Evolutionary conservation across 495 filamentous ascomycete species (phyloP).

Genomic region (Aspergillus sparsus): DNA sequence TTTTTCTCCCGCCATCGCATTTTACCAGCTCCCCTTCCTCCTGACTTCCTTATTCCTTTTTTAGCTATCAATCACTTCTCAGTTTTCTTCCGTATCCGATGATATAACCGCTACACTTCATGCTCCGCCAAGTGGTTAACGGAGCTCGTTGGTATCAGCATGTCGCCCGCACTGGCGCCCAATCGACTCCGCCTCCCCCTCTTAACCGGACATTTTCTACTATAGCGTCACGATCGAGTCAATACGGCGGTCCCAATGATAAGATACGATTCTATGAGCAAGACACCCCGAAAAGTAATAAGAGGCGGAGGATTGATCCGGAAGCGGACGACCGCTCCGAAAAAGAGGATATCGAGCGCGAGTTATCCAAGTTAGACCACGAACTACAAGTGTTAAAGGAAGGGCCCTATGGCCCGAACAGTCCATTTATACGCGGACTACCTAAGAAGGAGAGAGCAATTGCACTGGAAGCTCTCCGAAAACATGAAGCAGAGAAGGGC

Average conservation of each 20-base stretch:
- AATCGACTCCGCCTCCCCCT: constrained; percentile 27
- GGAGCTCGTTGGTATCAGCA: constrained; percentile 50
- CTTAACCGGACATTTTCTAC: constrained; percentile 37
- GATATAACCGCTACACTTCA: constrained; percentile 39
- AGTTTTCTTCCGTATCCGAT: constrained; percentile 24
- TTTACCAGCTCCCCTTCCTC: constrained; percentile 15
- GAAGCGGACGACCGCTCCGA: constrained; percentile 54
- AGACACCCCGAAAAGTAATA: constrained; percentile 36
- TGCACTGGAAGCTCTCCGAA: constrained; percentile 44
- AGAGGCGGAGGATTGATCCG: constrained; percentile 44
- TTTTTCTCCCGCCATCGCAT: constrained; percentile 11
- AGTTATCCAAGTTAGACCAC: constrained; percentile 53
- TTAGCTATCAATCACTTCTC: not conserved
- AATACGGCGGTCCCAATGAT: constrained; percentile 46
- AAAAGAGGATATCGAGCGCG: constrained; percentile 44
- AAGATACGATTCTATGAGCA: constrained; percentile 51
- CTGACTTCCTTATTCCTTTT: not conserved
- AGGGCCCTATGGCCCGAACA: constrained; percentile 45
- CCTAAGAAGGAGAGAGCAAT: constrained; percentile 43
- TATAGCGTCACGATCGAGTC: constrained; percentile 36
- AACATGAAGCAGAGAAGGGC: constrained; percentile 41
- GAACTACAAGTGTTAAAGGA: constrained; percentile 52
- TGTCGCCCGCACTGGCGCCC: constrained; percentile 36
- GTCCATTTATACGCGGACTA: constrained; percentile 43
- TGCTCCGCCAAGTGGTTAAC: constrained; percentile 51